Evolutionary conservation across 176 grass and related monocot species (phyloP).

Genomic region (Rhynchospora pubera): DNA sequence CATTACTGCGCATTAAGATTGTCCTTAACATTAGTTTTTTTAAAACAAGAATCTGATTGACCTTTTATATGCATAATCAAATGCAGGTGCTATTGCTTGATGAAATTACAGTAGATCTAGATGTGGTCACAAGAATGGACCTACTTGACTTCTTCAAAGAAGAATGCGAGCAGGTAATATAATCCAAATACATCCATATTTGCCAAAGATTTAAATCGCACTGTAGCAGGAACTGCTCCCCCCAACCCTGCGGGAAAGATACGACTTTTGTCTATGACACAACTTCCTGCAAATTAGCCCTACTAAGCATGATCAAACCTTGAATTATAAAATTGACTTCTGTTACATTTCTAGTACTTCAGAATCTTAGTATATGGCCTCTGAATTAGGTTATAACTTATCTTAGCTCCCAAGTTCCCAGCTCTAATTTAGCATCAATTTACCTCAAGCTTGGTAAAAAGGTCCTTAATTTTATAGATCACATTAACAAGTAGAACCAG

Average conservation of each 20-base stretch:
- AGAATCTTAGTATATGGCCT: neutral
- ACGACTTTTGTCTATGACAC: neutral
- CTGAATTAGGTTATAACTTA: neutral
- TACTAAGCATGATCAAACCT: neutral
- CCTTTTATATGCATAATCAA: neutral
- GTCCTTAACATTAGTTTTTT: neutral
- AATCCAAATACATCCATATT: neutral
- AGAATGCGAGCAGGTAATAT: conserved; percentile 70
- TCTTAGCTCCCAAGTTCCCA: neutral
- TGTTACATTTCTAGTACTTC: neutral
- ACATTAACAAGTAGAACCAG: neutral
- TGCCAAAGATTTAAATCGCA: neutral
- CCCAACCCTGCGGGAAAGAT: too few relatives aligned
- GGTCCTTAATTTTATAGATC: neutral
- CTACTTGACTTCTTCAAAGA: conserved; percentile 95
- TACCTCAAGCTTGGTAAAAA: neutral
- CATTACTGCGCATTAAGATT: neutral
- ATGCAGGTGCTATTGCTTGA: conserved; percentile 82
- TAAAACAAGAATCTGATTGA: neutral
- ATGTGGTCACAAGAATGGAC: conserved; percentile 91
- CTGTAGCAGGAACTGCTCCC: neutral
- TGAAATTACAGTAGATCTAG: conserved; percentile 84
- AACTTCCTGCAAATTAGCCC: neutral
- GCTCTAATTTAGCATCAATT: neutral
- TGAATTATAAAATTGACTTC: neutral